Evolutionary conservation across 179 eudicot species (phyloP).

Genomic region (Beta corolliflora): DNA sequence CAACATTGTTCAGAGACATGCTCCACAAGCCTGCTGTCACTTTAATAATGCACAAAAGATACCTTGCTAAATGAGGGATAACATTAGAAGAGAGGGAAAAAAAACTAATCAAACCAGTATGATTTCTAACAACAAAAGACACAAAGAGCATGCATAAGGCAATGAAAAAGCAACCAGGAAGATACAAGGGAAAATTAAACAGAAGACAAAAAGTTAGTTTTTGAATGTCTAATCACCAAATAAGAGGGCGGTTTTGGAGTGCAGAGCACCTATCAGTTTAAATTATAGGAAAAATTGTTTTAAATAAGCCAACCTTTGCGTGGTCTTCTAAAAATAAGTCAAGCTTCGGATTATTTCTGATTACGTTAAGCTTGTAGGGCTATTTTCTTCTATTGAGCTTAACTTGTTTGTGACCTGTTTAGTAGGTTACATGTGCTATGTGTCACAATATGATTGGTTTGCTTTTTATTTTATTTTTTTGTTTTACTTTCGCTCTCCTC

Average conservation of each 20-base stretch:
- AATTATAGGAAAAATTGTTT: no score
- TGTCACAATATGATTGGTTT: no score
- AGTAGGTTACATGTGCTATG: no score
- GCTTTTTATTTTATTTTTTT: no score
- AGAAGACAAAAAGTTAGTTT: not conserved
- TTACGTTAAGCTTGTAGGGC: no score
- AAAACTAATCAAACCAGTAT: not conserved
- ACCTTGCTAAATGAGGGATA: not conserved
- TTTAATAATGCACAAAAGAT: not conserved
- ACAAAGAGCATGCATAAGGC: not conserved
- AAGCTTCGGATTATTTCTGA: no score
- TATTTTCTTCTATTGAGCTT: no score
- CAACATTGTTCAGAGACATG: not conserved
- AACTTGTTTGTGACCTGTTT: no score
- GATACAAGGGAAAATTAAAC: not conserved
- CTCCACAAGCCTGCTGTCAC: not conserved
- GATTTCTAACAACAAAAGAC: conserved; percentile 4
- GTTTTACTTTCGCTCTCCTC: no score
- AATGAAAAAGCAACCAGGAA: not conserved
- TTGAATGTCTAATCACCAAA: not conserved
- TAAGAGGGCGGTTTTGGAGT: not conserved
- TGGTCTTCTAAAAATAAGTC: no score
- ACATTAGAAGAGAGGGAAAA: conserved; percentile 11
- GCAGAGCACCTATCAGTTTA: not conserved
- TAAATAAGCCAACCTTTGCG: no score